Percentiles rank a stretch among this genome's conserved stretches.
These are phyloP conservation scores for button mushroom (Agaricus bisporus) DNA, from an alignment of 768 basidiomycete species.

Conservation along the genomic window DNA sequence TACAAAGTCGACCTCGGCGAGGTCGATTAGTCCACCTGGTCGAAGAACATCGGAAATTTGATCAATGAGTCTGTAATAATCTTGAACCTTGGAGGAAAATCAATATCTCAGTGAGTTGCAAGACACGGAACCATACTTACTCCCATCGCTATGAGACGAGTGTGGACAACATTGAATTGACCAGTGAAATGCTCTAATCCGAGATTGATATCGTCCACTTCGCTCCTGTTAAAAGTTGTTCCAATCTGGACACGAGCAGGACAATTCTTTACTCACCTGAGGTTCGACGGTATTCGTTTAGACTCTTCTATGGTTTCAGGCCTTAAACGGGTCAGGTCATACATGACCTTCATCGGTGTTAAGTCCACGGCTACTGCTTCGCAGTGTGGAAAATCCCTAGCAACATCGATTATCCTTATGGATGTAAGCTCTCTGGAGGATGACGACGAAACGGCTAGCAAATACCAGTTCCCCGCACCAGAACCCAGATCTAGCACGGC, in stretches of 20 bases:
- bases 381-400: conserved; percentile 65
- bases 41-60: conserved; percentile 63
- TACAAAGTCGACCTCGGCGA: conserved; percentile 66
- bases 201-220: conserved; percentile 81
- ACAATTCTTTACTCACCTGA: conserved; percentile 7
- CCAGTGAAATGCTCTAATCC: conserved; percentile 79
- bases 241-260: not conserved
- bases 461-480: conserved; percentile 71
- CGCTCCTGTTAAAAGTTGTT: conserved; percentile 44
- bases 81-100: conserved; percentile 47
- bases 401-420: conserved; percentile 68
- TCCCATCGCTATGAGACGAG: conserved; percentile 65
- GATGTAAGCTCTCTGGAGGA: not conserved
- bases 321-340: conserved; percentile 20
- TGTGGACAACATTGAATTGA: conserved; percentile 72
- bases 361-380: conserved; percentile 71
- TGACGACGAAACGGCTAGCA: not conserved
- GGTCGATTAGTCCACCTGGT: conserved; percentile 60
- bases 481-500: conserved; percentile 71
- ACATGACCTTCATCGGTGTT: conserved; percentile 73
- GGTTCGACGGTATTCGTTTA: conserved; percentile 6
- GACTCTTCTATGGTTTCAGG: conserved; percentile 4
- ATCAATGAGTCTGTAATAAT: conserved; percentile 58
- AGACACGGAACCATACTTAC: conserved; percentile 34
- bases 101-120: conserved; percentile 7